Conservation (phyloP, 352 stramenopile species). For the Aphanomyces cochlioides region DNA sequence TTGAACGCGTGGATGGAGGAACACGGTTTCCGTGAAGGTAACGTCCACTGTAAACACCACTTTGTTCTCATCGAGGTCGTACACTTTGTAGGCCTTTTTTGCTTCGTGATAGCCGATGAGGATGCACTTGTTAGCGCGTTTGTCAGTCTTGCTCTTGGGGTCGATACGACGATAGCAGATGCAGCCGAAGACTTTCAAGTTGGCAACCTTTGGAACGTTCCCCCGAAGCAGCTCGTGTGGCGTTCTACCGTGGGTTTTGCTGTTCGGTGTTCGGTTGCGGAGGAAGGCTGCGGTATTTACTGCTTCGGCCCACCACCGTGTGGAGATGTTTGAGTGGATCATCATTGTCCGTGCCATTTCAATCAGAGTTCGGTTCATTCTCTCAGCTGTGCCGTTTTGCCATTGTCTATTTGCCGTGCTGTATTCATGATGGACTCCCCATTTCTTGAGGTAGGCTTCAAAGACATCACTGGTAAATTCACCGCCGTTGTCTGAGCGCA, state of each 20-base stretch:
- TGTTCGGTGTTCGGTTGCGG: slow-evolving; percentile 18
- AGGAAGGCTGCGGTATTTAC: neutral
- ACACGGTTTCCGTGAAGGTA: slow-evolving; percentile 24
- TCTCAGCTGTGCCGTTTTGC: no score
- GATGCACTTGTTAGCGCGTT: slow-evolving; percentile 32
- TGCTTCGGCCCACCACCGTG: no score
- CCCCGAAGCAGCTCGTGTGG: slow-evolving; percentile 11
- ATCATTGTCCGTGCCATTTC: no score
- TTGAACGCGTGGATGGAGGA: neutral
- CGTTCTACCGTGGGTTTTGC: slow-evolving; percentile 3
- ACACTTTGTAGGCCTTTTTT: slow-evolving; percentile 26
- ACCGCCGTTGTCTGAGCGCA: no score
- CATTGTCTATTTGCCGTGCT: no score
- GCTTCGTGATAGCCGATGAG: slow-evolving; percentile 35
- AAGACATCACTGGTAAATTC: no score
- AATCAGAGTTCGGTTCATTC: no score
- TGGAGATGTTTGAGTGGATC: no score
- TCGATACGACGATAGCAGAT: slow-evolving; percentile 11
- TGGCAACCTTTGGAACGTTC: slow-evolving; percentile 12
- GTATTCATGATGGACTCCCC: no score
- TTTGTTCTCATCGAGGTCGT: slow-evolving; percentile 21
- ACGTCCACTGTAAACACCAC: slow-evolving; percentile 12
- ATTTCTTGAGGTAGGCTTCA: no score
- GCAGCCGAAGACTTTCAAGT: slow-evolving; percentile 22
- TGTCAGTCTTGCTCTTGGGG: slow-evolving; percentile 27